Evolutionary conservation across 2,329 filamentous ascomycete species (phyloP).

Genomic region (Albifimbria verrucaria): DNA sequence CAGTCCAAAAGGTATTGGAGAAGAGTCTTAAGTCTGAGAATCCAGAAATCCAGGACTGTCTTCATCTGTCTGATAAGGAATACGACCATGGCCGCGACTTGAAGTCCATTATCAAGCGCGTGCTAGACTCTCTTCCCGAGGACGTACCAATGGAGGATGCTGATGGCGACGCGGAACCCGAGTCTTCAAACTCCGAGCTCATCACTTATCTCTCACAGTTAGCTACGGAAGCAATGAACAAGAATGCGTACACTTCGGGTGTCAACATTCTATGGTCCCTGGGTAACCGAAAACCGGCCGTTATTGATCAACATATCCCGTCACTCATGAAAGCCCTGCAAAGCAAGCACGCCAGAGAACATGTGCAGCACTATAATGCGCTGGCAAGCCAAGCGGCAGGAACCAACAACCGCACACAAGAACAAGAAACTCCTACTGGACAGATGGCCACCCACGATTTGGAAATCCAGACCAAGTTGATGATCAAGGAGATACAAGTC

Average conservation of each 20-base stretch:
- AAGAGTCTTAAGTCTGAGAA: slow-evolving; percentile 87
- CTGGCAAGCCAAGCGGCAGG: slow-evolving; percentile 49
- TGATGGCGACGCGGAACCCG: slow-evolving; percentile 80
- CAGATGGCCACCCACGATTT: slow-evolving; percentile 73
- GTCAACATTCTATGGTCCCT: slow-evolving; percentile 94
- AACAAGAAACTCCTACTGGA: slow-evolving; percentile 48
- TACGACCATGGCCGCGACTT: slow-evolving; percentile 68
- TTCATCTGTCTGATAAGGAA: slow-evolving; percentile 71
- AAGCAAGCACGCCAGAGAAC: slow-evolving; percentile 86
- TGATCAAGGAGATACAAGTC: slow-evolving; percentile 93
- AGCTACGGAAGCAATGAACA: slow-evolving; percentile 82
- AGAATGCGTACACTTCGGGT: slow-evolving; percentile 77
- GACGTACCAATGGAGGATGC: slow-evolving; percentile 68
- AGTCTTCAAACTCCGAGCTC: slow-evolving; percentile 81
- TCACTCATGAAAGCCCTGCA: slow-evolving; percentile 92
- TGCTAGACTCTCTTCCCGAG: slow-evolving; percentile 86
- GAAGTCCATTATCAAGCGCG: slow-evolving; percentile 71
- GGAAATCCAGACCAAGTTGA: slow-evolving; percentile 84
- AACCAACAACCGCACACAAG: slow-evolving; percentile 42
- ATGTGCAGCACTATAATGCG: slow-evolving; percentile 72
- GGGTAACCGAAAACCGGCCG: slow-evolving; percentile 76
- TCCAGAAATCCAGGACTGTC: slow-evolving; percentile 87
- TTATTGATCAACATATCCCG: slow-evolving; percentile 85
- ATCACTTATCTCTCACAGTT: slow-evolving; percentile 80
- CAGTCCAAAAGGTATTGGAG: slow-evolving; percentile 83